phyloP scores from a whole-genome alignment of 345 rosid species.

The Carallia pectinifolia region DNA sequence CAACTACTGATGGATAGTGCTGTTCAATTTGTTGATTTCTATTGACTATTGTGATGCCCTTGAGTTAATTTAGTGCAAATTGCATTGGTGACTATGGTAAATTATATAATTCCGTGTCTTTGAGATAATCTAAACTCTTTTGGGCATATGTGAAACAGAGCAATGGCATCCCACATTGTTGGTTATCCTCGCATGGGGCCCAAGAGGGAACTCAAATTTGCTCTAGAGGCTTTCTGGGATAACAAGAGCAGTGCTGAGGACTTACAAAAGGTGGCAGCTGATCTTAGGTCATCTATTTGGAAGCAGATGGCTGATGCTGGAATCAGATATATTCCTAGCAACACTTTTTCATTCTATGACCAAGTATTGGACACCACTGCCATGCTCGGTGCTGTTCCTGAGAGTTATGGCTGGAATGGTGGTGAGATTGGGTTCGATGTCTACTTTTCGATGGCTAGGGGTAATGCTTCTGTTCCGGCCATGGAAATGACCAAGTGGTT shows the following conservation, averaged over 20 bases:
- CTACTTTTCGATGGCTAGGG: slow-evolving; percentile 98
- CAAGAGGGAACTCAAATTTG: slow-evolving; percentile 96
- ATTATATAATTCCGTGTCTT: not conserved
- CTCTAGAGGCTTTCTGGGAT: slow-evolving; percentile 98
- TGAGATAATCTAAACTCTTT: slow-evolving; percentile 10
- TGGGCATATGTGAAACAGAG: slow-evolving; percentile 24
- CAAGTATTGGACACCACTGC: slow-evolving; percentile 91
- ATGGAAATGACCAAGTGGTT: slow-evolving; percentile 99
- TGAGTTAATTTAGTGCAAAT: not conserved
- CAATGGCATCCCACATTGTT: slow-evolving; percentile 95
- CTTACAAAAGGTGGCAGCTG: slow-evolving; percentile 78
- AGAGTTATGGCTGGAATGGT: slow-evolving; percentile 69
- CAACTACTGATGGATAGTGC: too few species aligned
- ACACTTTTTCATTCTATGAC: slow-evolving; percentile 87
- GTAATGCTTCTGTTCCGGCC: slow-evolving; percentile 91
- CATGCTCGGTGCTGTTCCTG: slow-evolving; percentile 96
- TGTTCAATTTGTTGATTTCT: too few species aligned
- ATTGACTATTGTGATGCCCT: too few species aligned
- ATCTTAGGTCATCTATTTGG: slow-evolving; percentile 87
- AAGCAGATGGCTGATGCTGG: slow-evolving; percentile 84
- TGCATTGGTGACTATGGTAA: not conserved
- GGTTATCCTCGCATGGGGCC: slow-evolving; percentile 99
- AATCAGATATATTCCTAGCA: slow-evolving; percentile 91
- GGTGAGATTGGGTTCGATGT: slow-evolving; percentile 84
- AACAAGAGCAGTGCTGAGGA: slow-evolving; percentile 88